These are phyloP conservation scores for Haematococcus lacustris DNA, from an alignment of 139 green algal species.

Conservation along the genomic window DNA sequence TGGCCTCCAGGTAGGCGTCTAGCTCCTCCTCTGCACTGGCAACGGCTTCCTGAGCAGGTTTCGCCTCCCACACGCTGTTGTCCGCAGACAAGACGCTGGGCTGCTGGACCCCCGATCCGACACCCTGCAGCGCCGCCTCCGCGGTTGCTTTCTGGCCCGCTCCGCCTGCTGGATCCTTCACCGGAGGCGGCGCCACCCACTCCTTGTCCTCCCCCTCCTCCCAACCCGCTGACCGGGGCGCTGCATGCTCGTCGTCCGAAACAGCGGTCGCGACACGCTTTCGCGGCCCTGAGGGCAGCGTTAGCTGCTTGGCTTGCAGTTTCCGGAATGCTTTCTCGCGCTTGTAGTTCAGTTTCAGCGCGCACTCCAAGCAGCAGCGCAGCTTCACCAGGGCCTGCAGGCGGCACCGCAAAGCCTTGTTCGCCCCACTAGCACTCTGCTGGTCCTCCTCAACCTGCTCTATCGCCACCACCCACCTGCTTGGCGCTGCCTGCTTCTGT, in stretches of 20 bases:
- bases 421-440: background rate
- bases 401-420: background rate
- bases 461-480: constrained; percentile 36
- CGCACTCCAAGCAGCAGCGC: constrained; percentile 69
- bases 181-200: constrained; percentile 7
- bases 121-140: background rate
- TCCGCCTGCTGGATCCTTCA: background rate
- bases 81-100: constrained; percentile 13
- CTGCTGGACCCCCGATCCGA: background rate
- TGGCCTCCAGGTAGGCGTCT: constrained; percentile 27
- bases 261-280: background rate
- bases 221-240: background rate
- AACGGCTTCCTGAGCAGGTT: constrained; percentile 10
- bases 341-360: constrained; percentile 75
- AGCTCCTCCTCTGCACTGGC: constrained; percentile 29
- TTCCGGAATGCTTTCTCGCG: constrained; percentile 14
- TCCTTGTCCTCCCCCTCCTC: constrained; percentile 10
- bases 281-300: background rate
- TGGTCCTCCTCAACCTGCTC: background rate
- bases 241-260: background rate
- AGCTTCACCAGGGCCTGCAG: constrained; percentile 64
- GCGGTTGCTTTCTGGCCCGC: background rate
- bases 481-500: constrained; percentile 74
- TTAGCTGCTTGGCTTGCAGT: background rate
- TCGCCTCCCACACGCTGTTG: constrained; percentile 28